A percentile compares a stretch with the other conserved stretches of the same genome.
phyloP scores from a whole-genome alignment of 768 basidiomycete genomes.

The Lactarius evosmus region DNA sequence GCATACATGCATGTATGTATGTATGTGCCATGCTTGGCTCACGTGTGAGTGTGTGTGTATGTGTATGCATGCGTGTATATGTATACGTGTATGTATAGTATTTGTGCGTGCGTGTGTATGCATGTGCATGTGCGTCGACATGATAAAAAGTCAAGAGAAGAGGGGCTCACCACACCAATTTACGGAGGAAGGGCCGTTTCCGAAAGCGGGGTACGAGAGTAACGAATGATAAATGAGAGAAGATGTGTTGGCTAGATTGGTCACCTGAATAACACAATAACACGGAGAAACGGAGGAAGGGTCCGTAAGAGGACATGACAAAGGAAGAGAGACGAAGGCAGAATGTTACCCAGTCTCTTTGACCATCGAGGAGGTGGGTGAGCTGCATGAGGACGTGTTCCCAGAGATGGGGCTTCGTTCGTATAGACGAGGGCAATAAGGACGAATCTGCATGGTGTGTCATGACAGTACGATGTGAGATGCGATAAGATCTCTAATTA shows the following conservation, averaged over 20 bases:
- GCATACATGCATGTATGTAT: background rate
- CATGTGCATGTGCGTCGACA: too few relatives aligned
- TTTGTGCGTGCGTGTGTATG: background rate
- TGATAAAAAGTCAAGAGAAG: too few relatives aligned
- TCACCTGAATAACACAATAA: slow-evolving; percentile 47
- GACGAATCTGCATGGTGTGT: slow-evolving; percentile 88
- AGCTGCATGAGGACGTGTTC: slow-evolving; percentile 66
- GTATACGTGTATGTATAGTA: background rate
- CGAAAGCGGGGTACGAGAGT: slow-evolving; percentile 67
- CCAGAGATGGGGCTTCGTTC: slow-evolving; percentile 79
- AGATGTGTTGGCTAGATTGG: slow-evolving; percentile 84
- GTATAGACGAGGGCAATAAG: slow-evolving; percentile 64
- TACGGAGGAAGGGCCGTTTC: slow-evolving; percentile 60
- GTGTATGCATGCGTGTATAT: background rate
- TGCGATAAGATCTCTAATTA: slow-evolving; percentile 24
- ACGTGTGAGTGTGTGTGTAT: background rate
- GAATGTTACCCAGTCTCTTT: slow-evolving; percentile 68
- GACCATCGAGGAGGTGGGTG: slow-evolving; percentile 55
- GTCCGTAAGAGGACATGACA: slow-evolving; percentile 9
- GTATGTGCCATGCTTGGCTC: background rate
- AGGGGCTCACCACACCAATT: slow-evolving; percentile 89
- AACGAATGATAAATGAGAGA: slow-evolving; percentile 78
- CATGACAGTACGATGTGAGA: slow-evolving; percentile 18
- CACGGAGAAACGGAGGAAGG: slow-evolving; percentile 5
- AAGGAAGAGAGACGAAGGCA: background rate